These are phyloP conservation scores for Staphylotrichum tortipilum DNA, from an alignment of 495 filamentous ascomycete genomes.

Conservation along the genomic window DNA sequence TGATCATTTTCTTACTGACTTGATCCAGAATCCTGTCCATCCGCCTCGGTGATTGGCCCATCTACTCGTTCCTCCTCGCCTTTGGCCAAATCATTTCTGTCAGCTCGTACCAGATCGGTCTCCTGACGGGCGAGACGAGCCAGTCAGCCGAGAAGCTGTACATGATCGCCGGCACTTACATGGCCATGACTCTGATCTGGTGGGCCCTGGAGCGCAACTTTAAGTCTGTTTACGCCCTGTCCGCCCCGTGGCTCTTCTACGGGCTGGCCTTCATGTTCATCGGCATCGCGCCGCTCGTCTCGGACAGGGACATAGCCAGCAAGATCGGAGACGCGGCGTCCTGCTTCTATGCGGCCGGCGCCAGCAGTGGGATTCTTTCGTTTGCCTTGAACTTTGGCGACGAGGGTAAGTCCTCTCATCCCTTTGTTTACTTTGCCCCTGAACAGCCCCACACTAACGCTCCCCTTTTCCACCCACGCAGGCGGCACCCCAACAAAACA, in stretches of 20 bases:
- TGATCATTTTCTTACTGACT: not conserved
- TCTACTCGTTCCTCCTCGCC: slow-evolving; percentile 63
- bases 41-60: slow-evolving; percentile 54
- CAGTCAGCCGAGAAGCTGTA: slow-evolving; percentile 55
- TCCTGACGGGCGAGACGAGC: slow-evolving; percentile 52
- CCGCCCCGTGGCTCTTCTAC: slow-evolving; percentile 53
- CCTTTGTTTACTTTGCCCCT: not conserved
- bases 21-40: slow-evolving; percentile 26
- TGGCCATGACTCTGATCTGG: slow-evolving; percentile 53
- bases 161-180: slow-evolving; percentile 53
- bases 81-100: slow-evolving; percentile 60
- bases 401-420: slow-evolving; percentile 30
- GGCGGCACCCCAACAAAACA: slow-evolving; percentile 49
- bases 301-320: slow-evolving; percentile 28
- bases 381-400: slow-evolving; percentile 63
- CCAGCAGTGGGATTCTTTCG: slow-evolving; percentile 51
- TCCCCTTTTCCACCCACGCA: no score
- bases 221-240: slow-evolving; percentile 49
- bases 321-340: slow-evolving; percentile 53
- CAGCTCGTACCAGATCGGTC: slow-evolving; percentile 61
- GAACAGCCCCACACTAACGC: not conserved
- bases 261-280: slow-evolving; percentile 55
- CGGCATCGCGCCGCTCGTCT: slow-evolving; percentile 51
- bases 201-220: slow-evolving; percentile 51
- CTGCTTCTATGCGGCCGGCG: slow-evolving; percentile 51